Evolutionary conservation across 305 asterid species (phyloP).

Genomic region (Rubia tinctorum): DNA sequence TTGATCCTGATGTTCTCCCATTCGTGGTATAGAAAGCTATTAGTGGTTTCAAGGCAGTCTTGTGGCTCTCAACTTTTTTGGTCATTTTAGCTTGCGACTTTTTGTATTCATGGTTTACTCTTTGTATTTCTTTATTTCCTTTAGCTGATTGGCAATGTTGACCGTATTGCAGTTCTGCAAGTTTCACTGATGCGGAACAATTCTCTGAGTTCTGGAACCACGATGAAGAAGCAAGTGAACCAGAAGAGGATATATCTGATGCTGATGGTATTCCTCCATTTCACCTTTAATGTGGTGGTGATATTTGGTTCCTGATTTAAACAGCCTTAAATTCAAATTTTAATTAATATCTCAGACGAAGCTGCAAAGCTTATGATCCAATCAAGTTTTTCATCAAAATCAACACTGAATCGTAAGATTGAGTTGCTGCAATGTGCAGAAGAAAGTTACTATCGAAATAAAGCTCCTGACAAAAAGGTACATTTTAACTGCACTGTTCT

Average conservation of each 20-base stretch:
- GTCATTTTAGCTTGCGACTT: constrained; percentile 3
- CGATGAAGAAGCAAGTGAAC: constrained; percentile 70
- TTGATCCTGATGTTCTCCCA: not conserved
- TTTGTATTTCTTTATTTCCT: not conserved
- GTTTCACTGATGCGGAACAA: constrained; percentile 34
- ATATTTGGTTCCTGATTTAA: constrained; percentile 12
- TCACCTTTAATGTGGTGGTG: not conserved
- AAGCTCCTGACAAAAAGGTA: constrained; percentile 58
- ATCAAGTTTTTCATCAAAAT: constrained; percentile 41
- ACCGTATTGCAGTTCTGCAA: constrained; percentile 45
- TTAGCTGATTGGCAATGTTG: not conserved
- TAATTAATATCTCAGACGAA: constrained; percentile 46
- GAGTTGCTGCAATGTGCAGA: constrained; percentile 78
- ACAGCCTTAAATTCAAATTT: constrained; percentile 5
- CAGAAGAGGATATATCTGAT: constrained; percentile 94
- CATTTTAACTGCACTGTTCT: constrained; percentile 13
- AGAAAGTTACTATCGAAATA: constrained; percentile 61
- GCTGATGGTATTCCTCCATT: constrained; percentile 63
- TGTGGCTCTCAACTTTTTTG: not conserved
- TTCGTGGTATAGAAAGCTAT: not conserved
- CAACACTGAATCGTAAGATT: constrained; percentile 51
- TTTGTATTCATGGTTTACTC: not conserved
- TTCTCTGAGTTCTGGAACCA: constrained; percentile 91
- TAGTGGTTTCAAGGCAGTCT: not conserved
- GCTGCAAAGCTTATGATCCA: constrained; percentile 35